These are phyloP conservation scores for Microbotryum lychnidis-dioicae DNA, from an alignment of 1,284 basidiomycete genomes.

Conservation along the genomic window DNA sequence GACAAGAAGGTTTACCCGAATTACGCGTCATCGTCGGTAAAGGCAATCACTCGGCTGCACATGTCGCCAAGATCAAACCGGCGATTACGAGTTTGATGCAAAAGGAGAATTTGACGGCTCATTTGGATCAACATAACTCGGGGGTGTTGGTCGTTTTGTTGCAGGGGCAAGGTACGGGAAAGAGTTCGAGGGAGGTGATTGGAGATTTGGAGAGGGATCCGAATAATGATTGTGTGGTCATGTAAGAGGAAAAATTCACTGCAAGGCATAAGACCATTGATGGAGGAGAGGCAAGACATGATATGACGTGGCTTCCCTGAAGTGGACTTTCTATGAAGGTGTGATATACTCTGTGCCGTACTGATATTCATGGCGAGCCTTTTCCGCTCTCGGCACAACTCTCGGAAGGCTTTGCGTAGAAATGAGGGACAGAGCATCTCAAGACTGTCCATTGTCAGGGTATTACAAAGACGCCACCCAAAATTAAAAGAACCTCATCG, in stretches of 20 bases:
- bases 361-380: too few species aligned
- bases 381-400: too few species aligned
- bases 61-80: conserved; percentile 81
- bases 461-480: too few species aligned
- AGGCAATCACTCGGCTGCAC: conserved; percentile 72
- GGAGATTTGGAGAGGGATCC: conserved; percentile 46
- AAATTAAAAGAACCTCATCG: too few species aligned
- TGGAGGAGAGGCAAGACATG: too few species aligned
- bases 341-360: too few species aligned
- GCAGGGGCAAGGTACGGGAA: conserved; percentile 45
- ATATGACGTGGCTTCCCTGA: too few species aligned
- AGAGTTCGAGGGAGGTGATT: conserved; percentile 44
- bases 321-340: too few species aligned
- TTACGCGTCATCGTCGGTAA: conserved; percentile 78
- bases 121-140: conserved; percentile 70
- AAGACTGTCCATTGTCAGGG: too few species aligned
- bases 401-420: too few species aligned
- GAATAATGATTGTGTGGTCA: conserved; percentile 57
- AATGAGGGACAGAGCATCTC: too few species aligned
- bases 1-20: conserved; percentile 56
- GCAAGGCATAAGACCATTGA: background rate
- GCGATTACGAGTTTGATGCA: conserved; percentile 78
- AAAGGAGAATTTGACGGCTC: conserved; percentile 68
- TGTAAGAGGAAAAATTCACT: conserved; percentile 52
- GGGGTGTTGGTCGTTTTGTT: conserved; percentile 82